Evolutionary conservation across 2,329 filamentous ascomycete species (phyloP), one percentile per base, ranked within the genome.

Genomic region (Ophiostoma piceae): DNA sequence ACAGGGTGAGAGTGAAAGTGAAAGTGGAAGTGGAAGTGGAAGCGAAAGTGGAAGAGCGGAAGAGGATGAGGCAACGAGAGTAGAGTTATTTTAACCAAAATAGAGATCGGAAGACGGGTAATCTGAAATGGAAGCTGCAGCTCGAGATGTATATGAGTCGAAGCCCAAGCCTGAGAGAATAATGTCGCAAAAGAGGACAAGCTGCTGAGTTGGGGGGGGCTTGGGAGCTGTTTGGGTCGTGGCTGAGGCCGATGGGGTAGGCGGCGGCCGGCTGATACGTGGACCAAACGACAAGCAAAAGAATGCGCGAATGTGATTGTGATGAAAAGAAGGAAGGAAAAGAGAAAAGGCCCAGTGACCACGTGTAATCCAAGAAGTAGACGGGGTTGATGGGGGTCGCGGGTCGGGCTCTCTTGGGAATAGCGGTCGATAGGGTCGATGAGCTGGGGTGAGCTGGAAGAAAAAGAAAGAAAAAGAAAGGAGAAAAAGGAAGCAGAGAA

Each of bases 191-290:
- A 9, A 22, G 19, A 51, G 16, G 47, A 47, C 39, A 9, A 41
- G 39, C 39, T 41, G 9, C 11, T 9, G 51, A 26, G 51, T 57
- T 57, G 51, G 51, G 22, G 51, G 22, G 51, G 51, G 51, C 22
- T 57, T 57, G 22, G 22, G 51, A 26, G 51, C 22, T 26, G n/a
- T 26, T 32, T 29, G 57, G 26, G 57, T 62, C 66, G 69, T 70
- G 54, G 69, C 66, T 64, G 19, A 54, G 65, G 37, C 35, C 64
- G 64, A 66, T 41, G 64, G 39, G 35, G 35, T 41, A 39, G 65
- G 37, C 16, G 41, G 51, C 51, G 26, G 57, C 51, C n/a, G n/a
- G 66, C 43, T 67, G 43, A 70, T 70, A 70, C 66, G 57, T 62
- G 57, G 57, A 26, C 57, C 26, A 62, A 29, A 62, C 57, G 57